Percentiles rank a stretch among this genome's conserved stretches.
phyloP scores from a whole-genome alignment of 2,329 filamentous ascomycete species.

The Eutypa lata region DNA sequence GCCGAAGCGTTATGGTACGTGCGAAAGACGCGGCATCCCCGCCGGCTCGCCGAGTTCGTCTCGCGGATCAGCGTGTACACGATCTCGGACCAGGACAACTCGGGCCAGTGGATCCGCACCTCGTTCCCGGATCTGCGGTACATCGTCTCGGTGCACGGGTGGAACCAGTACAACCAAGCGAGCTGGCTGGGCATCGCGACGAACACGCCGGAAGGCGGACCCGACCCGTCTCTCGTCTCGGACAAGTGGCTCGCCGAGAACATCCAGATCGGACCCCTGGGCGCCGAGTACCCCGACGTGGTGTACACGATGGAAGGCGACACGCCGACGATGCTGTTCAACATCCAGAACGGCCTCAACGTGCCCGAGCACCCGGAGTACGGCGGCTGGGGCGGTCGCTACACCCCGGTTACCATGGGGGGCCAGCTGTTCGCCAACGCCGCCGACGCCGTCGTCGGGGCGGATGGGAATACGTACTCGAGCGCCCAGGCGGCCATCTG shows the following conservation, averaged over 20 bases:
- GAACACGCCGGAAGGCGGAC: constrained; percentile 31
- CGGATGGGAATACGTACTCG: constrained; percentile 23
- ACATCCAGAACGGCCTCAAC: constrained; percentile 46
- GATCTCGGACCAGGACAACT: constrained; percentile 51
- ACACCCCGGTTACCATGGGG: constrained; percentile 27
- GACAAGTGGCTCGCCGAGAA: constrained; percentile 50
- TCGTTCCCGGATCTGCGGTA: constrained; percentile 47
- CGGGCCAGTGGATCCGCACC: constrained; percentile 44
- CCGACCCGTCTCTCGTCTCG: constrained; percentile 44
- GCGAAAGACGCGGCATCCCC: constrained; percentile 25
- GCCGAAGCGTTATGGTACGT: constrained; percentile 38
- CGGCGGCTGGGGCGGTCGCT: constrained; percentile 49
- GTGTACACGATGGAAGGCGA: constrained; percentile 53
- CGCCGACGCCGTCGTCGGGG: constrained; percentile 24
- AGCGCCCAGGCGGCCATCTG: constrained; percentile 36
- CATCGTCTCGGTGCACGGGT: constrained; percentile 45
- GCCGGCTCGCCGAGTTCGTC: constrained; percentile 27
- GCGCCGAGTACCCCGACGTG: constrained; percentile 42
- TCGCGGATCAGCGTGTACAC: constrained; percentile 37
- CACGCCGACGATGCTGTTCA: constrained; percentile 47
- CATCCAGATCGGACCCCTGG: constrained; percentile 47
- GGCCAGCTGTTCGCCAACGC: constrained; percentile 28
- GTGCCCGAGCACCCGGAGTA: constrained; percentile 43
- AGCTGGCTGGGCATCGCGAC: background rate
- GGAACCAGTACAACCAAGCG: constrained; percentile 25